A percentile compares a stretch with the other conserved stretches of the same genome.
phyloP scores from a whole-genome alignment of 495 filamentous ascomycete genomes.

The Parathielavia hyrcaniae region DNA sequence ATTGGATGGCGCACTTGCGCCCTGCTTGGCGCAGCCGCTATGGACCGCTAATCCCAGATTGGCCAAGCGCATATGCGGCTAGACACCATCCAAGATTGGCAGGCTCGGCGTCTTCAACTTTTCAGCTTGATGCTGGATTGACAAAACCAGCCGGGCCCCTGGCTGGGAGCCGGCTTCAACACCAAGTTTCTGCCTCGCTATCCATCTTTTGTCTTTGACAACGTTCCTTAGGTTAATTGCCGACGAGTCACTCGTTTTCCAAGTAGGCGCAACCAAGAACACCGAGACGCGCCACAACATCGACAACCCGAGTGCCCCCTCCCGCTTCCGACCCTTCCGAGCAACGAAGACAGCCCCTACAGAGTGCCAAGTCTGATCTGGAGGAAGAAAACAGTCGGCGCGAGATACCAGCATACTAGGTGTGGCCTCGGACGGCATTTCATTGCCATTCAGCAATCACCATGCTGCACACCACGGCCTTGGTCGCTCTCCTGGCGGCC shows the following conservation, averaged over 20 bases:
- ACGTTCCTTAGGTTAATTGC: not conserved
- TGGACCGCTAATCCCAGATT: conserved; percentile 1
- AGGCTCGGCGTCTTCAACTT: not conserved
- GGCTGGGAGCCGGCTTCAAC: not conserved
- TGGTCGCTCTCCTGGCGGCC: conserved; percentile 12
- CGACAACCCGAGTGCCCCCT: not conserved
- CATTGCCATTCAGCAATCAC: not conserved
- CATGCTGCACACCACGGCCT: conserved; percentile 8
- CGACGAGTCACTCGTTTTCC: conserved; percentile 16
- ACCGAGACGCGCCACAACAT: not conserved
- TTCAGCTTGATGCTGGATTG: not conserved
- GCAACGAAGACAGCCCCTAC: not conserved
- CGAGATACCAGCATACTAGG: too few species aligned
- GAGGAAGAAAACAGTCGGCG: too few species aligned
- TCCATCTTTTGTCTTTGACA: not conserved
- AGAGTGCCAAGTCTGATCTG: too few species aligned
- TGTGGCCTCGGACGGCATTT: too few species aligned
- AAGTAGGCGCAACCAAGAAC: conserved; percentile 4
- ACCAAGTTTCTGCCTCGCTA: not conserved
- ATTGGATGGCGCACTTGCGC: not conserved
- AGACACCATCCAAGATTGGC: not conserved
- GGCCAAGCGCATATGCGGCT: not conserved
- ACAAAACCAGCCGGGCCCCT: not conserved
- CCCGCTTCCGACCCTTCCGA: not conserved
- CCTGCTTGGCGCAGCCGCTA: conserved; percentile 2